Evolutionary conservation across 768 basidiomycete species (phyloP), one percentile per base, ranked within the genome.

Genomic region (Hypsizygus marmoreus): DNA sequence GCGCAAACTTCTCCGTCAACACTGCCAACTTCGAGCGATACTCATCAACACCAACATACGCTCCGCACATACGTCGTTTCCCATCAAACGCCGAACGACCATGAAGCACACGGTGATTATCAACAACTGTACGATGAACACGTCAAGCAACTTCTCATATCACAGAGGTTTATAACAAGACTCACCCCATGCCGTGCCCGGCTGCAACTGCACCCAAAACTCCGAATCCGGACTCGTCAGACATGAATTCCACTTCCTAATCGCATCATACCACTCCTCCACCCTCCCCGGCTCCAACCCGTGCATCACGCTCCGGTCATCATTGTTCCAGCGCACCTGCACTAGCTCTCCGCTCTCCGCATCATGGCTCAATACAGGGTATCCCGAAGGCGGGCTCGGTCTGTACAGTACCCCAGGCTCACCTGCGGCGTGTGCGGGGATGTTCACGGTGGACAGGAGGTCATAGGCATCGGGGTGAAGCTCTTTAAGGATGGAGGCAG

Each of bases 61-160:
- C 97, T 2, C 95, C 95, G 59, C 95, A 97, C 83, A 99, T 91
- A 1, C 90, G 79, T 3, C 95, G 81, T 63, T 81, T 81, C 9
- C 95, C 95, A 10, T 80, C 76, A 61, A 97, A 98, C 1, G 84
- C 80, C 0, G 93, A 91, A n/a, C 95, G 84, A 10, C 95, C 95
- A 55, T 97, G 95, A 38, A 98, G 72, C 10, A 97, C 91, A 16
- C 95, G 81, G 66, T 95, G 88, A 61, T 98, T 97, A 65, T 98
- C 87, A 39, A 95, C 75, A 16, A 93, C 91, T 91, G 57, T 17
- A 39, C 6, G 38, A 36, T 9, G 9, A n/a, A 22, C 36, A 37
- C 22, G 22, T 24, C 25, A 32, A 32, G 33, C 19, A 2, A 23
- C 11, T 16, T n/a, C 13, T 7, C 16, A 12, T 19, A 22, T 17